These are phyloP conservation scores for Neonectria ditissima DNA, from an alignment of 2,329 filamentous ascomycete species.

Conservation along the genomic window DNA sequence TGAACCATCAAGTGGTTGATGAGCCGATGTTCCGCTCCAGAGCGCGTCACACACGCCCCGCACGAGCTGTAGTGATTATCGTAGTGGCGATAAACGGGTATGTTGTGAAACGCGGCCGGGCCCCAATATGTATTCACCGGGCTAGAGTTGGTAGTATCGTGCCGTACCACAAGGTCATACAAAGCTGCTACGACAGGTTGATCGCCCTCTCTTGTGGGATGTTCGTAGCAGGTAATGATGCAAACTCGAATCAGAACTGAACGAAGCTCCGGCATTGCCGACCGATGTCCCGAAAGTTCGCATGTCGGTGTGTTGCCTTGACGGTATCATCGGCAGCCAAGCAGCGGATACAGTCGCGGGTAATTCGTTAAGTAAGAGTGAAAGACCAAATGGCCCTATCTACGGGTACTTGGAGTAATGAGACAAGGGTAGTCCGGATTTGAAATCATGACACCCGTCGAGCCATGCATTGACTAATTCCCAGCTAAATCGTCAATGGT, in stretches of 20 bases:
- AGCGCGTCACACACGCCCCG: background rate
- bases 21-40: background rate
- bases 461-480: background rate
- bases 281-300: background rate
- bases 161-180: no score
- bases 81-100: background rate
- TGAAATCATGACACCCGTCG: no score
- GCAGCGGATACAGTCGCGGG: background rate
- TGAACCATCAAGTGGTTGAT: background rate
- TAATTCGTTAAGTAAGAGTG: no score
- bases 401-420: no score
- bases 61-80: background rate
- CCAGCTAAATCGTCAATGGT: constrained; percentile 14
- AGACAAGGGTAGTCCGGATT: no score
- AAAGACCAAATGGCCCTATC: no score
- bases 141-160: background rate
- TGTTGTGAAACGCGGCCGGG: background rate
- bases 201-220: background rate
- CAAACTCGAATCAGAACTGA: background rate
- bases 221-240: background rate
- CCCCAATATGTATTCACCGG: background rate
- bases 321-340: background rate
- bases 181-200: background rate
- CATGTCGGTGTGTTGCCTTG: background rate
- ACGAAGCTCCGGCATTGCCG: background rate